Evolutionary conservation across 352 stramenopile species (phyloP), one percentile per base, ranked within the genome.

Genomic region (Hyphochytrium catenoides): DNA sequence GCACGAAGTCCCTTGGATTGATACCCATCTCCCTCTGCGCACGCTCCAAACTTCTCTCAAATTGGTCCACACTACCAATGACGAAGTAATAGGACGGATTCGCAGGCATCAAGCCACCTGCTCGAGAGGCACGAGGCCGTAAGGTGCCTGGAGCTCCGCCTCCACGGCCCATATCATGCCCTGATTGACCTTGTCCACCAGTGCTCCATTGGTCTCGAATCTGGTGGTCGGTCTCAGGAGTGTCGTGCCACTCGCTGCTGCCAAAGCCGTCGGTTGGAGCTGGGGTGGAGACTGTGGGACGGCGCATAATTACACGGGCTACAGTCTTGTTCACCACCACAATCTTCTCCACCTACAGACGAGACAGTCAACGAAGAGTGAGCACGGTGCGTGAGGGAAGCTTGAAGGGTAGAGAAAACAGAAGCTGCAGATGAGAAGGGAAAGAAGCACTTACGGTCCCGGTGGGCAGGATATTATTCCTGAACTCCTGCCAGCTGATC

Each of bases 41-140:
- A 39, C 91, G 72, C 42, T 97, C 87, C 22, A 99, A 54, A 53
- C 97, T 93, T 18, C 84, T 62, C 62, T 98, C 89, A 45, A 99
- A 97, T 17, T 62, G 81, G 41, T 97, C 89, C 7, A 98, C 83
- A 43, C 66, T 93, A 14, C 89, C 88, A 48, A 98, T 97, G 49
- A 86, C 92, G 54, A 99, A 99, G 61, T 77, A 88, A 44, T n/a
- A 85, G 78, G 36, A 47, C 50, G 62, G 56, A 24, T 56, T 61
- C 17, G 32, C 42, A 11, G 46, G 45, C 32, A 36, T 33, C 8
- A 45, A 12, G 34, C 19, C 18, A 18, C 21, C 35, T 5, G 22
- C 17, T 48, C 47, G 3, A 31, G n/a, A 37, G 34, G n/a, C 39
- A 28, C 33, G 34, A 19, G 21, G 29, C 30, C 6, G 14, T 36